Conservation (phyloP, 257 asterid species). For the Plantago major region DNA sequence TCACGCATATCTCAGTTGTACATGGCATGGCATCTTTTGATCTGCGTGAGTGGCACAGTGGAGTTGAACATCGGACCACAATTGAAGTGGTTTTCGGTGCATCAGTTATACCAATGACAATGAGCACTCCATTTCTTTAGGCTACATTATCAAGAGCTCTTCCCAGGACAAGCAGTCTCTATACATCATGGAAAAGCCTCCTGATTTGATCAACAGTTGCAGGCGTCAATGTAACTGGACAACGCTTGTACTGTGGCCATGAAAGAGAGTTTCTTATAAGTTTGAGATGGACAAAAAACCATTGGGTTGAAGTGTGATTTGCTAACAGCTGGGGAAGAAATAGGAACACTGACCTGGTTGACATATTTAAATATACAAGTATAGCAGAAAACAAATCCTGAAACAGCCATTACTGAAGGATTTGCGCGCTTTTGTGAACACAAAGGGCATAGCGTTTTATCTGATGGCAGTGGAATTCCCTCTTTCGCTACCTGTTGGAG, state of each 20-base stretch:
- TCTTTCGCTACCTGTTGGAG: constrained; percentile 77
- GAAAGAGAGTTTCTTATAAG: neutral
- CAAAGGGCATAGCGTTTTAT: constrained; percentile 75
- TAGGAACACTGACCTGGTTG: constrained; percentile 58
- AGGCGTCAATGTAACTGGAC: constrained; percentile 84
- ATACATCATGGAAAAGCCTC: constrained; percentile 87
- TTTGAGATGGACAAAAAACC: too few species aligned
- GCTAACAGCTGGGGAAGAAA: constrained; percentile 4
- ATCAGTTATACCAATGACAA: neutral
- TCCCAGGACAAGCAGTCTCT: constrained; percentile 9
- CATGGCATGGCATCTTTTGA: too few species aligned
- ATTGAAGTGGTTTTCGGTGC: neutral
- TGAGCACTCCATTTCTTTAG: neutral
- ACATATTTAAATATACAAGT: constrained; percentile 89
- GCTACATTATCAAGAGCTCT: neutral
- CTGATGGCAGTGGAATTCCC: constrained; percentile 83
- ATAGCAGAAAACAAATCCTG: constrained; percentile 97
- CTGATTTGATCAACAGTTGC: constrained; percentile 86
- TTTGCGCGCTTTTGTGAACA: constrained; percentile 85
- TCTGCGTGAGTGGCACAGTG: too few species aligned
- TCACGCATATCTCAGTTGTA: too few species aligned
- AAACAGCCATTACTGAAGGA: constrained; percentile 82
- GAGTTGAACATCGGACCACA: too few species aligned
- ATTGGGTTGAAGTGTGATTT: neutral
- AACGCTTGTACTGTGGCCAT: constrained; percentile 77